Percentiles rank a stretch among this genome's conserved stretches.
Conservation (phyloP, 2,329 filamentous ascomycete species). For the Calonectria crousiana region DNA sequence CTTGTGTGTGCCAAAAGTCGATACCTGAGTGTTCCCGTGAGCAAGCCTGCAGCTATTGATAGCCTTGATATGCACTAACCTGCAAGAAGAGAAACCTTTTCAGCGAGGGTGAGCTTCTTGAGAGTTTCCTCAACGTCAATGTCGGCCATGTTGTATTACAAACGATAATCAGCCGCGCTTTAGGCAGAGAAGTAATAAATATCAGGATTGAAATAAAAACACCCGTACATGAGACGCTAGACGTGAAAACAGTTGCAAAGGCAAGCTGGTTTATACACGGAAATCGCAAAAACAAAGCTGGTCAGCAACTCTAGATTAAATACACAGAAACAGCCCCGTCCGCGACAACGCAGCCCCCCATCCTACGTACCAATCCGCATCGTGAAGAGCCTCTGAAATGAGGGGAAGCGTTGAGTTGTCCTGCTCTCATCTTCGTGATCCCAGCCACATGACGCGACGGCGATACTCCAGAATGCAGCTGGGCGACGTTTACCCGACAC, state of each 20-base stretch:
- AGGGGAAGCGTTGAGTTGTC: constrained; percentile 8
- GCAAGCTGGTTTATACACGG: not conserved
- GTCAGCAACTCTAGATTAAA: not conserved
- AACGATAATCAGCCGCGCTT: not conserved
- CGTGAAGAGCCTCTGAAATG: not conserved
- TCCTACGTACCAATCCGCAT: not conserved
- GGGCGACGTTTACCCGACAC: constrained; percentile 15
- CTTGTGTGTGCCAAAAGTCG: constrained; percentile 78
- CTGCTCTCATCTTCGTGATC: constrained; percentile 4
- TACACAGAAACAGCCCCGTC: constrained; percentile 10
- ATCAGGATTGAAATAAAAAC: not conserved
- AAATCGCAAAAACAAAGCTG: not conserved
- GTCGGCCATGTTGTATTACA: constrained; percentile 56
- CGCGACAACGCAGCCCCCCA: not conserved
- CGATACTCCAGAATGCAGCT: constrained; percentile 6
- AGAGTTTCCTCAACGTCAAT: constrained; percentile 67
- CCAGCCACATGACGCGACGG: not conserved
- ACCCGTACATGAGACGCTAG: not conserved
- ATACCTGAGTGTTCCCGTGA: constrained; percentile 55
- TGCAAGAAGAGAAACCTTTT: constrained; percentile 67
- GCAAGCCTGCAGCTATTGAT: not conserved
- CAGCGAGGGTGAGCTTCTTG: constrained; percentile 63
- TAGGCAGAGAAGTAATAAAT: not conserved
- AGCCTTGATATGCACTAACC: constrained; percentile 48
- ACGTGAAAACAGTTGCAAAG: not conserved